Evolutionary conservation across 495 filamentous ascomycete genomes (phyloP).

Genomic region (Trichoderma gamsii): DNA sequence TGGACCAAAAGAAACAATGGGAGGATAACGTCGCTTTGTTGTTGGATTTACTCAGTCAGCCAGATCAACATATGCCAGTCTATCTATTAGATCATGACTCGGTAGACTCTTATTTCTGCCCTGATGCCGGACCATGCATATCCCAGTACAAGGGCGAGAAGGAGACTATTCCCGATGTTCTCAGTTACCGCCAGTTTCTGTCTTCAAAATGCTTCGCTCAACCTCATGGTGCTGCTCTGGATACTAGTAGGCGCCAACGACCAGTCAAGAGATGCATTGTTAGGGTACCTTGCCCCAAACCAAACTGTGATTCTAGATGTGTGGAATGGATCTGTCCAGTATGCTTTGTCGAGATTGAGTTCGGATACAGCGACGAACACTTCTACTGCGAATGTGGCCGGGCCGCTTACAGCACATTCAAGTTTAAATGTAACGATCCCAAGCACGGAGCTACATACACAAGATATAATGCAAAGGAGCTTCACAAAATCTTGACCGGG

Average conservation of each 20-base stretch:
- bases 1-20: slow-evolving; percentile 19
- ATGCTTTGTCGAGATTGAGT: slow-evolving; percentile 29
- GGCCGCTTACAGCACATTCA: slow-evolving; percentile 18
- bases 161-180: slow-evolving; percentile 20
- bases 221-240: slow-evolving; percentile 16
- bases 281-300: slow-evolving; percentile 29
- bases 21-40: slow-evolving; percentile 21
- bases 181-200: slow-evolving; percentile 21
- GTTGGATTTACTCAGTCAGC: slow-evolving; percentile 19
- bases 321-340: slow-evolving; percentile 30
- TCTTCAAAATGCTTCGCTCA: slow-evolving; percentile 23
- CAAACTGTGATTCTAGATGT: slow-evolving; percentile 18
- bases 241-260: slow-evolving; percentile 16
- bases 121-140: slow-evolving; percentile 20
- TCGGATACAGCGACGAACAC: slow-evolving; percentile 27
- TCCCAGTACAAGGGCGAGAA: slow-evolving; percentile 19
- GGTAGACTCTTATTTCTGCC: slow-evolving; percentile 18
- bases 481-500: slow-evolving; percentile 11
- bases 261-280: slow-evolving; percentile 25
- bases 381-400: slow-evolving; percentile 38
- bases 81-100: slow-evolving; percentile 24
- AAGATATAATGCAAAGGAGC: slow-evolving; percentile 9
- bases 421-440: slow-evolving; percentile 30
- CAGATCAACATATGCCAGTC: neutral
- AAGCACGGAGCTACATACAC: slow-evolving; percentile 20